These are phyloP conservation scores for Penicillium silybi DNA, from an alignment of 495 filamentous ascomycete genomes.

Conservation along the genomic window DNA sequence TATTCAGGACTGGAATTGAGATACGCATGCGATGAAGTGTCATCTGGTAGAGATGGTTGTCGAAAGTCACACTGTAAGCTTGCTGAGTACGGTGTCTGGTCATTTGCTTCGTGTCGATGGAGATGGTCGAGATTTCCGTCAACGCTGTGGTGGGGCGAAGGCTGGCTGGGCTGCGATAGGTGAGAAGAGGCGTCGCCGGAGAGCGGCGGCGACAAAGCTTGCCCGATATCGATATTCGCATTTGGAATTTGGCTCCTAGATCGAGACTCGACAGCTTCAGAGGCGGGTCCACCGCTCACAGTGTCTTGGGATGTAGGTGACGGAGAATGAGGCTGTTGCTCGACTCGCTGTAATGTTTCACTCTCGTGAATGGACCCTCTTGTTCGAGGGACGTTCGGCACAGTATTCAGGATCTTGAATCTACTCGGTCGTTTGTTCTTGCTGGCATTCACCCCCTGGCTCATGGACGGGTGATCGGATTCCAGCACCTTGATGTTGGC, in stretches of 20 bases:
- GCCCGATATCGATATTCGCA: neutral
- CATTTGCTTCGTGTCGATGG: no score
- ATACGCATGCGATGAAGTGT: conserved; percentile 20
- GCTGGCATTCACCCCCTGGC: conserved; percentile 18
- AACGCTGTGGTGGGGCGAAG: neutral
- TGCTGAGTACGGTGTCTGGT: neutral
- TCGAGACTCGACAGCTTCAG: no score
- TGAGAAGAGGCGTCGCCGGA: conserved; percentile 12
- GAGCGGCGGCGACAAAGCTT: conserved; percentile 11
- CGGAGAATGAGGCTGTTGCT: neutral
- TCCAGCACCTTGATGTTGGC: conserved; percentile 31
- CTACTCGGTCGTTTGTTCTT: conserved; percentile 21
- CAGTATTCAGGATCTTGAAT: conserved; percentile 28
- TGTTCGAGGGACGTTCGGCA: neutral
- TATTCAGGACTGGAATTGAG: conserved; percentile 29
- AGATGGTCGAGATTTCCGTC: neutral
- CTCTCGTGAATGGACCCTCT: neutral
- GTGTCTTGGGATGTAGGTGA: neutral
- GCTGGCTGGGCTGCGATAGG: neutral
- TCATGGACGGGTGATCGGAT: conserved; percentile 31
- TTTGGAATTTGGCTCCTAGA: neutral
- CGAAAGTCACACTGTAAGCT: conserved; percentile 4
- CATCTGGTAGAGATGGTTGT: neutral
- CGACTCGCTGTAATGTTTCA: neutral
- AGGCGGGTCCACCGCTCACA: neutral